phyloP scores from a whole-genome alignment of 2,329 filamentous ascomycete species.

The Talaromyces rugulosus region DNA sequence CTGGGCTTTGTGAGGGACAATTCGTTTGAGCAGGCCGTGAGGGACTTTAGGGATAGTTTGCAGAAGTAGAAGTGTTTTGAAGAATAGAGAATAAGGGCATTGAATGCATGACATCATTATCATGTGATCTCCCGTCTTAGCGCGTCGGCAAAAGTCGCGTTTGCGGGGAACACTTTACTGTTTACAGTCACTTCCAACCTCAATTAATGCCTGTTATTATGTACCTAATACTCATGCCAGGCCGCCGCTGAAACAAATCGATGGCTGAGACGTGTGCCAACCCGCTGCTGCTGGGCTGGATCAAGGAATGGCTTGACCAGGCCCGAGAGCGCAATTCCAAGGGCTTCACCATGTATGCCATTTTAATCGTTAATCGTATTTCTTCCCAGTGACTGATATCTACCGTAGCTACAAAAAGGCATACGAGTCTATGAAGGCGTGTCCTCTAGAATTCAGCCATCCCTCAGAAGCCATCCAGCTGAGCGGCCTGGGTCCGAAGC shows the following conservation, averaged over 20 bases:
- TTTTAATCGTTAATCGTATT: neutral
- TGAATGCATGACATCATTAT: neutral
- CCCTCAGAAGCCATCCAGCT: constrained; percentile 69
- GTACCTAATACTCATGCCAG: neutral
- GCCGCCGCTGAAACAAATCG: neutral
- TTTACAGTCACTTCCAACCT: too few species aligned
- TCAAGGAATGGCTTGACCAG: constrained; percentile 71
- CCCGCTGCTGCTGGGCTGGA: constrained; percentile 66
- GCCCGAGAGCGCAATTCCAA: constrained; percentile 67
- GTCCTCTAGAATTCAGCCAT: constrained; percentile 66
- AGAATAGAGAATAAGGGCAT: neutral
- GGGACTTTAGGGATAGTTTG: constrained; percentile 48
- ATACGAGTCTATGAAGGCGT: constrained; percentile 71
- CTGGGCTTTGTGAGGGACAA: constrained; percentile 52
- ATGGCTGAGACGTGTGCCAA: constrained; percentile 56
- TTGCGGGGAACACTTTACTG: neutral
- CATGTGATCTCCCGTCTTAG: constrained; percentile 8
- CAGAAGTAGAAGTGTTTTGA: constrained; percentile 11
- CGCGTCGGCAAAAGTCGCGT: constrained; percentile 1
- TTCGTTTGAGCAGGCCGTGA: constrained; percentile 52
- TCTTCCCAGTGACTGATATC: neutral
- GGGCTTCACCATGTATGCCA: constrained; percentile 52
- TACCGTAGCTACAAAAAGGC: constrained; percentile 64
- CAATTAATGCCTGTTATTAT: neutral
- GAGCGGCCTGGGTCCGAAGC: constrained; percentile 68